Base-by-base conservation (phyloP, 768 basidiomycete species). In the Naganishia randhawae region DNA sequence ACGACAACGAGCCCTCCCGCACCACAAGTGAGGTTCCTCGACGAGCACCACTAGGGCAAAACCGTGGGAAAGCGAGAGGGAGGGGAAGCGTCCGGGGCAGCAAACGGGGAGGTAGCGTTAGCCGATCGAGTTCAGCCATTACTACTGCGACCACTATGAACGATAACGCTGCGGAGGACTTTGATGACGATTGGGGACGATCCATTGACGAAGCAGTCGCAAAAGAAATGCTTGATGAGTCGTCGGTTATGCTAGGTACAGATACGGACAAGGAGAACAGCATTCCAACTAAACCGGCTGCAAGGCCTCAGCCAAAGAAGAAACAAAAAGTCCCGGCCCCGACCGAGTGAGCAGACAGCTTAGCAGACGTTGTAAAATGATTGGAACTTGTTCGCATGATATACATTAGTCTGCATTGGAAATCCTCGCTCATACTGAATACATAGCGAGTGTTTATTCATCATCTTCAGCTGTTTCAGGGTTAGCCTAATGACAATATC, bases 381-480 rank as follows among this genome's bases (percentile, higher is more conserved):
- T 48, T 6, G 45, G 11, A 4, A n/a, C 45, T 48, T 22, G 45
- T 48, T 39, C 6, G 45, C 16, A 8, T 48, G 11, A 48, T 48
- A 48, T 48, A 48, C 54, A 19, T 22, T 19, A 14, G 37, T 22
- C 31, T 55, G 54, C 33, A 55, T n/a, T 9, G n/a, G 14, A 3
- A 37, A 55, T 10, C n/a, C 29, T 41, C 10, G 53, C 37, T 45
- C 51, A 50, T 55, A 41, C 29, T 67, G 53, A 51, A 29, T 41
- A 61, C 35, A 61, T 48, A 1, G 19, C 22, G 25, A 39, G 33
- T 32, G 33, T 57, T 53, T 57, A 67, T 22, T 67, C 69, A 35
- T 69, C 69, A 41, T 66, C 64, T 48, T 69, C 69, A 37, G 37
- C 17, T 50, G 63, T 42, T 48, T 69, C 69, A 31, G 69, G 48